Conservation (phyloP, 331 rosid species). For the Pyrus hybrid region DNA sequence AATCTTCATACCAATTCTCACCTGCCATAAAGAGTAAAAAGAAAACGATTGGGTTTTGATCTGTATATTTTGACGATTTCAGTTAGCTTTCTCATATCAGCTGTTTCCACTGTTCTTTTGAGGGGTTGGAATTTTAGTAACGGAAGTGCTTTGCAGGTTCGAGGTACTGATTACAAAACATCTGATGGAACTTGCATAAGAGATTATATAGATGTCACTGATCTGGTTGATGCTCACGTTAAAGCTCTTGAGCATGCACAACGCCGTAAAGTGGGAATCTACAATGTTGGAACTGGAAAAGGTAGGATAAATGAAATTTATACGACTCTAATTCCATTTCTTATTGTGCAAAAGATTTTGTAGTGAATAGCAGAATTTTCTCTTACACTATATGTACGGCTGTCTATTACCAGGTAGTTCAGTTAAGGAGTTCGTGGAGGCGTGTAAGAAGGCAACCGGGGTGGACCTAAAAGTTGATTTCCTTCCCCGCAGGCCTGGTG, state of each 20-base stretch:
- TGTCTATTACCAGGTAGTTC: conserved; percentile 61
- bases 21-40: not conserved
- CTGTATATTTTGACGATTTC: not conserved
- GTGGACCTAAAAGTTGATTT: conserved; percentile 59
- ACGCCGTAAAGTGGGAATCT: conserved; percentile 75
- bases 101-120: not conserved
- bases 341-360: not conserved
- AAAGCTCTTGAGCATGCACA: conserved; percentile 87
- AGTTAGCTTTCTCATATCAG: not conserved
- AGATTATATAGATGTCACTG: conserved; percentile 93
- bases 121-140: not conserved
- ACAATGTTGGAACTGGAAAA: conserved; percentile 92
- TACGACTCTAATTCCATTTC: not conserved
- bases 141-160: conserved; percentile 54
- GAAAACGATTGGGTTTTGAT: not conserved
- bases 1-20: not conserved
- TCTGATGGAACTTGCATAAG: conserved; percentile 82
- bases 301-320: conserved; percentile 34
- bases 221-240: conserved; percentile 95
- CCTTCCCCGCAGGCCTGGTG: conserved; percentile 89
- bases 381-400: conserved; percentile 3
- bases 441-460: conserved; percentile 90
- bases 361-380: not conserved
- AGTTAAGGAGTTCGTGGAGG: conserved; percentile 89
- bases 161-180: conserved; percentile 79